Conservation (phyloP, 192 early-diverging fungal genomes). For the Chytriomyces sp. region DNA sequence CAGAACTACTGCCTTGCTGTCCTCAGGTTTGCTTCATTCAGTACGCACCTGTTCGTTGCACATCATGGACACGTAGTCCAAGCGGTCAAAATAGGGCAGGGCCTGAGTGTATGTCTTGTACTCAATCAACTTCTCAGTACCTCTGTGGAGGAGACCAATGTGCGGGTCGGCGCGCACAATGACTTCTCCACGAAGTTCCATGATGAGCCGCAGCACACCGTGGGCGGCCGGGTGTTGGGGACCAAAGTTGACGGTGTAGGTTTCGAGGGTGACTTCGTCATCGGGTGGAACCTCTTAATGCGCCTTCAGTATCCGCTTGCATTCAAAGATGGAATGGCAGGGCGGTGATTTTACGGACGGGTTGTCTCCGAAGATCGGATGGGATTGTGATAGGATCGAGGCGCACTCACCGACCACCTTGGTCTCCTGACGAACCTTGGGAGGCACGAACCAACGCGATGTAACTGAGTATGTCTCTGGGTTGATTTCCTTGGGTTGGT, state of each 20-base stretch:
- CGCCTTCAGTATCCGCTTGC: too few relatives aligned
- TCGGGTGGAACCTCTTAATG: constrained; percentile 53
- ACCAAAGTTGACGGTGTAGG: constrained; percentile 98
- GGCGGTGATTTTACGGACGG: background rate
- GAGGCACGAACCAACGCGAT: constrained; percentile 58
- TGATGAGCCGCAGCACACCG: constrained; percentile 89
- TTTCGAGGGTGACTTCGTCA: constrained; percentile 59
- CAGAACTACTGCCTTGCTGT: background rate
- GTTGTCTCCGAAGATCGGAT: background rate
- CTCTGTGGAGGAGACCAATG: constrained; percentile 94
- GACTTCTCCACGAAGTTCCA: constrained; percentile 90
- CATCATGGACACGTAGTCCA: constrained; percentile 99
- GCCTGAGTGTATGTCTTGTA: constrained; percentile 98
- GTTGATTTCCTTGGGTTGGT: constrained; percentile 31
- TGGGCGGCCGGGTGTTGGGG: constrained; percentile 99
- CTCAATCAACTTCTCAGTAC: constrained; percentile 99
- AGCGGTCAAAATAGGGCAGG: constrained; percentile 96
- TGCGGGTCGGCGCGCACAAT: constrained; percentile 96
- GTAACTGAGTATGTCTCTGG: constrained; percentile 48
- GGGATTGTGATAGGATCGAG: background rate
- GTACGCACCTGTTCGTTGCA: constrained; percentile 73
- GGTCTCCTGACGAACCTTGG: constrained; percentile 49
- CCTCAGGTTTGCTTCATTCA: background rate
- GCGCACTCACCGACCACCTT: constrained; percentile 34
- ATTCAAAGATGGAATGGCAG: background rate